Evolutionary conservation across 2,329 filamentous ascomycete genomes (phyloP), one percentile per base, ranked within the genome.

Genomic region (Nemania serpens): DNA sequence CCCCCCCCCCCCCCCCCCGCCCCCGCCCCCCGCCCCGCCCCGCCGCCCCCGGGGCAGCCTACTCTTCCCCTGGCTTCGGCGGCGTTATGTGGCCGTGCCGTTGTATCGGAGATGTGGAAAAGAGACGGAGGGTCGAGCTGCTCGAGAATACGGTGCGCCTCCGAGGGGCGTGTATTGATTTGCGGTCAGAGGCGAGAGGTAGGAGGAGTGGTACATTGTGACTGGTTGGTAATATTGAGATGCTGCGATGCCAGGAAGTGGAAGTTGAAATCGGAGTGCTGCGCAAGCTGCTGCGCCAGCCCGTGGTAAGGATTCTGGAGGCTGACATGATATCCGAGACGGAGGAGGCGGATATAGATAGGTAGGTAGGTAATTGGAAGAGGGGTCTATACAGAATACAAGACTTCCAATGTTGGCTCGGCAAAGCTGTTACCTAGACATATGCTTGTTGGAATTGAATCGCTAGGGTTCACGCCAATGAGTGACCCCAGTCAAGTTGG

Each of bases 11-110:
- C n/a, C n/a, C n/a, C n/a, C n/a, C n/a, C n/a, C n/a, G n/a, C n/a
- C n/a, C n/a, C n/a, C n/a, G n/a, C n/a, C n/a, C n/a, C n/a, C n/a
- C n/a, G n/a, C n/a, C n/a, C n/a, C n/a, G n/a, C n/a, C n/a, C n/a
- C n/a, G n/a, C n/a, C n/a, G n/a, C n/a, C n/a, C n/a, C n/a, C n/a
- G n/a, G n/a, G n/a, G n/a, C n/a, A n/a, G 15, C 89, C 73, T 81
- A 96, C 91, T 97, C 95, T 83, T 98, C 91, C 49, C 95, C 95
- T 0, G 91, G 85, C 77, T 93, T 94, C 1, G 95, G 94, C 33
- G 90, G 85, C 58, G 88, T 86, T 69, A 97, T 78, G 75, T 98
- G 91, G 48, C 90, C 92, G 76, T 99, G 95, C 51, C 75, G 78
- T 55, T 78, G 76, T 58, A 79, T 71, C 11, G 84, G 73, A 4